Base-by-base conservation (phyloP, 2,329 filamentous ascomycete species). In the Cryphonectria japonica region DNA sequence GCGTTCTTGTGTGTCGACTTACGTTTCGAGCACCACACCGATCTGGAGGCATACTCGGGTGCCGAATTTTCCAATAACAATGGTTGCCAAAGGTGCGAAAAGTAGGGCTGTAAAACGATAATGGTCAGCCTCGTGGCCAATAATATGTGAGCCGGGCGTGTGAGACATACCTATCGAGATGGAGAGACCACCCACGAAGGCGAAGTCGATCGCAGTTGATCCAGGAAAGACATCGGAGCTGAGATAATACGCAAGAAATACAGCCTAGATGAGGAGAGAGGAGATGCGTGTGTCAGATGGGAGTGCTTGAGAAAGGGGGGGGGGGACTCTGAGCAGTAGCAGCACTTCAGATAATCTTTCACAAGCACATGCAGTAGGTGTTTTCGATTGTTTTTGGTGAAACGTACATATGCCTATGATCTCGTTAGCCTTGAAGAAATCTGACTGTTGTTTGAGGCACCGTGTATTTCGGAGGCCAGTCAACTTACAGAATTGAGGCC, bases 111-210 rank as follows among this genome's bases (percentile, higher is more conserved):
- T 46, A n/a, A 9, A 22, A 13, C 22, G 16, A 37, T 70, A 65
- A 77, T 75, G 66, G 75, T 76, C 32, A 79, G 73, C 14, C 75
- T 80, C 2, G 82, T 74, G 4, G 75, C 76, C 39, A 11, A 22
- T 5, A 37, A 22, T 37, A 41, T 64, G 43, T n/a, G 63, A 14
- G 60, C 26, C 16, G 26, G 26, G 26, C 26, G 7, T 5, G 57
- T 46, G 57, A 62, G 22, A 72, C 77, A 57, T 76, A 83, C 82
- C 78, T 67, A 84, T 85, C 1, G 88, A 89, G 60, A 92, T 88
- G 41, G 88, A 91, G 0, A 93, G 82, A 0, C 90, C 90, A 39
- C 93, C 93, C n/a, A 95, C 86, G 77, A 95, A 94, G 57, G 93
- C 93, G 79, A 91, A 95, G 7, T 90, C 85, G 1, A 95, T 85